Percentiles rank a stretch among this genome's conserved stretches.
Evolutionary conservation across 352 stramenopile genomes (phyloP).

Genomic region (Phytophthora pini): DNA sequence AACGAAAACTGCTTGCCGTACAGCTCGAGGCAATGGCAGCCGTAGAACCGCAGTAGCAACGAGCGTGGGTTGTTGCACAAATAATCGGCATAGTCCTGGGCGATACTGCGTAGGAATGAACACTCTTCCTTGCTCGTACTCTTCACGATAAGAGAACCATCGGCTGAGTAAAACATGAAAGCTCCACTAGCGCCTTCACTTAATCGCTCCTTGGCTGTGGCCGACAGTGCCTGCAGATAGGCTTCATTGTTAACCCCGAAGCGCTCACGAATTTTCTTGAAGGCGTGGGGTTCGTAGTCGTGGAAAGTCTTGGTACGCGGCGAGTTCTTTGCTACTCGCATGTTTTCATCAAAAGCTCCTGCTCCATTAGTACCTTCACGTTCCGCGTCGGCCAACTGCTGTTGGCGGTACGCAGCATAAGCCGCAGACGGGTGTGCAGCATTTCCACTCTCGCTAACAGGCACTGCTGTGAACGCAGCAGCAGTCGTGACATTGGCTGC

Average conservation of each 20-base stretch:
- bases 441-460: slow-evolving; percentile 37
- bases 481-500: slow-evolving; percentile 28
- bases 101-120: slow-evolving; percentile 86
- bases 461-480: slow-evolving; percentile 35
- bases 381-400: slow-evolving; percentile 52
- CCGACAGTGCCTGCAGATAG: slow-evolving; percentile 84
- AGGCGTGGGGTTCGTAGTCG: slow-evolving; percentile 89
- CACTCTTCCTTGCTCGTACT: slow-evolving; percentile 90
- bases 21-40: slow-evolving; percentile 89
- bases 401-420: slow-evolving; percentile 61
- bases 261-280: slow-evolving; percentile 88
- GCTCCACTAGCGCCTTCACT: slow-evolving; percentile 89
- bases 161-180: slow-evolving; percentile 94
- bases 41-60: slow-evolving; percentile 91
- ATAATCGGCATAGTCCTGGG: slow-evolving; percentile 89
- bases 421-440: slow-evolving; percentile 36
- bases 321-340: slow-evolving; percentile 74
- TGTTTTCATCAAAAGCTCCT: slow-evolving; percentile 76
- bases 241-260: slow-evolving; percentile 88
- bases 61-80: slow-evolving; percentile 86
- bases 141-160: slow-evolving; percentile 92
- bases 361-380: slow-evolving; percentile 31
- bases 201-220: slow-evolving; percentile 88
- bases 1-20: slow-evolving; percentile 94
- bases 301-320: slow-evolving; percentile 88